These are phyloP conservation scores for Suillus americanus DNA, from an alignment of 768 basidiomycete species.

Conservation along the genomic window DNA sequence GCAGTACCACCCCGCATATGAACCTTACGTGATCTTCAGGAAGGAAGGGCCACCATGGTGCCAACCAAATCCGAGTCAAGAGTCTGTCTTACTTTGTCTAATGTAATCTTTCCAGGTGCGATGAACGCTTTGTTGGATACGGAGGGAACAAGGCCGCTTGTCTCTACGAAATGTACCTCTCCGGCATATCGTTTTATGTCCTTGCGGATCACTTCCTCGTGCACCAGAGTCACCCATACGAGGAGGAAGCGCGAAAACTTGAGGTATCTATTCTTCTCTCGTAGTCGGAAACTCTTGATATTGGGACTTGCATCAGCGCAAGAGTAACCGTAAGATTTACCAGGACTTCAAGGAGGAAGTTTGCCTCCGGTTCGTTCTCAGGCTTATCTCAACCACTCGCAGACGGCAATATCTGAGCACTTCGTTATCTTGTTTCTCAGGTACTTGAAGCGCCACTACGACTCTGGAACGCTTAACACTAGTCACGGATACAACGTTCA, in stretches of 20 bases:
- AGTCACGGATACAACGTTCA: slow-evolving; percentile 52
- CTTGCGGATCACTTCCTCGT: slow-evolving; percentile 86
- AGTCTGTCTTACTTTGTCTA: neutral
- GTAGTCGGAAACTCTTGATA: slow-evolving; percentile 2
- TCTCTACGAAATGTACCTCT: slow-evolving; percentile 86
- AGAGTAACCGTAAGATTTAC: slow-evolving; percentile 74
- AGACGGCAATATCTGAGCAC: neutral
- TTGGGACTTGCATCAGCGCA: slow-evolving; percentile 46
- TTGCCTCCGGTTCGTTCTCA: slow-evolving; percentile 52
- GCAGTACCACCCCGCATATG: slow-evolving; percentile 80
- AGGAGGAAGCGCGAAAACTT: slow-evolving; percentile 67
- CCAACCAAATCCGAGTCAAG: slow-evolving; percentile 14
- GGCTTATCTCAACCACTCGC: neutral
- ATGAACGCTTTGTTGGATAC: slow-evolving; percentile 85
- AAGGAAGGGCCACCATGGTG: slow-evolving; percentile 77
- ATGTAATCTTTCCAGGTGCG: slow-evolving; percentile 58
- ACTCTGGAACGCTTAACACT: slow-evolving; percentile 32
- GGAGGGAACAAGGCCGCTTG: slow-evolving; percentile 94
- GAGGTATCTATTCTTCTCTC: slow-evolving; percentile 47
- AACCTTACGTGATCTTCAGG: slow-evolving; percentile 85
- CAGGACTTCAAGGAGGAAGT: slow-evolving; percentile 77
- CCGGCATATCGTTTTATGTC: slow-evolving; percentile 81
- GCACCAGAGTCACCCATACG: slow-evolving; percentile 83
- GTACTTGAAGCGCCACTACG: slow-evolving; percentile 62
- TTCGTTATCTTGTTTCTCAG: slow-evolving; percentile 31